These are phyloP conservation scores for Mortierella sp. DNA, from an alignment of 371 early-diverging fungal genomes.

Conservation along the genomic window DNA sequence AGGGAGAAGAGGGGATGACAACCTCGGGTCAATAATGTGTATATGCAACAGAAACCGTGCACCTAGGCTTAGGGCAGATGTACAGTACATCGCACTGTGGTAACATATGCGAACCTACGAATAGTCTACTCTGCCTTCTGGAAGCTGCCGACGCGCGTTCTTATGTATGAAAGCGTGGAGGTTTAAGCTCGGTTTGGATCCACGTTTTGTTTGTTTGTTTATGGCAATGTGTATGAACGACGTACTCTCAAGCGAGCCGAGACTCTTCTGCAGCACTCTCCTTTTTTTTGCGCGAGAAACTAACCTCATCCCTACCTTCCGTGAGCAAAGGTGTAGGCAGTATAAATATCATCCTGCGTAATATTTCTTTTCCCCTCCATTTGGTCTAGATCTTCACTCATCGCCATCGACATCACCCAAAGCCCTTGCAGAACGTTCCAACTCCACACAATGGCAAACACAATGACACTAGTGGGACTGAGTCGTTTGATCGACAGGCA, in stretches of 20 bases:
- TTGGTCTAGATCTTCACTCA: background rate
- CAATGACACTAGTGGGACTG: slow-evolving; percentile 32
- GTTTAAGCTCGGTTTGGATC: no score
- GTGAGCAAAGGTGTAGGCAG: no score
- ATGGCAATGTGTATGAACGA: background rate
- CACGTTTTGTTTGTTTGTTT: background rate
- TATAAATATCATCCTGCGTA: background rate
- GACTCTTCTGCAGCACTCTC: background rate
- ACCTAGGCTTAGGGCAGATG: no score
- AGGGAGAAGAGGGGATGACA: no score
- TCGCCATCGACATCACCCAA: no score
- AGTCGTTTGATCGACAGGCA: slow-evolving; percentile 21
- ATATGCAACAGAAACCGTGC: no score
- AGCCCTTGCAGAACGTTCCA: background rate
- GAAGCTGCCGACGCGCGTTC: no score
- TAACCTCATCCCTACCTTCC: background rate
- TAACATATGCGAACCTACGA: no score
- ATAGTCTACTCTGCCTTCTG: no score
- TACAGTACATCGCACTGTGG: no score
- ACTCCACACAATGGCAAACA: slow-evolving; percentile 4
- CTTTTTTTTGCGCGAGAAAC: background rate
- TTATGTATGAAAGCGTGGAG: no score
- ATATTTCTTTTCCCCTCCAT: background rate
- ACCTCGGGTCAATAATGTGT: no score
- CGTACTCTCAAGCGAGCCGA: background rate